Base-by-base conservation (phyloP, 257 asterid genomes). In the Vinca minor region DNA sequence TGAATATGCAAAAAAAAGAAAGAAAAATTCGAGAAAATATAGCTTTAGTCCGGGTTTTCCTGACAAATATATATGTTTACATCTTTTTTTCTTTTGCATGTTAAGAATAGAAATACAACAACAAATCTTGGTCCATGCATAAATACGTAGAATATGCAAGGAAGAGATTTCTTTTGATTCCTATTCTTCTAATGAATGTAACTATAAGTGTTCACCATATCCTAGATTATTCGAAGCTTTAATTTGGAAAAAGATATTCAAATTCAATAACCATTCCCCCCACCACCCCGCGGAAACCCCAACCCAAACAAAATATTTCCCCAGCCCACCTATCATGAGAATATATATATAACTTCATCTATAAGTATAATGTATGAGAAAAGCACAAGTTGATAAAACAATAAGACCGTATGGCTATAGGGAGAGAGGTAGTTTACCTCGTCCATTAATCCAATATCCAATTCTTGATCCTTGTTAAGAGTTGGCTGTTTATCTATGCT, bases 361-460 rank as follows among this genome's bases (percentile, higher is more conserved):
- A 46, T 45, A 26, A 21, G 39, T 48, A 25, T 34, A 36, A 23
- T 25, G 38, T 9, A 23, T 2, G 31, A 26, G n/a, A 21, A 25
- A 47, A 29, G 28, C 18, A 34, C 12, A 20, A 57, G 23, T 8
- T 13, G 13, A 62, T 8, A 61, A 4, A 38, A 38, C 0, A 7
- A 38, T 28, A 18, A 21, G 2, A 8, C 18, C 20, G 57, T 46
- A 49, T 28, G 12, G 34, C 25, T 8, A 41, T 26, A 18, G 4
- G 50, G 44, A 20, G 45, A 52, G 45, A 52, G 42, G n/a, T 4
- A 8, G 55, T n/a, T 62, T 65, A 86, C 96, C 94, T 78, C 81
- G 63, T 74, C 80, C 69, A 44, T 73, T 50, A 70, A 76, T 67
- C 44, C 31, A 63, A 59, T 56, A 39, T 76, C 85, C 29, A 71